Evolutionary conservation across 2,329 filamentous ascomycete genomes (phyloP), one percentile per base, ranked within the genome.

Genomic region (Macrophomina phaseolina): DNA sequence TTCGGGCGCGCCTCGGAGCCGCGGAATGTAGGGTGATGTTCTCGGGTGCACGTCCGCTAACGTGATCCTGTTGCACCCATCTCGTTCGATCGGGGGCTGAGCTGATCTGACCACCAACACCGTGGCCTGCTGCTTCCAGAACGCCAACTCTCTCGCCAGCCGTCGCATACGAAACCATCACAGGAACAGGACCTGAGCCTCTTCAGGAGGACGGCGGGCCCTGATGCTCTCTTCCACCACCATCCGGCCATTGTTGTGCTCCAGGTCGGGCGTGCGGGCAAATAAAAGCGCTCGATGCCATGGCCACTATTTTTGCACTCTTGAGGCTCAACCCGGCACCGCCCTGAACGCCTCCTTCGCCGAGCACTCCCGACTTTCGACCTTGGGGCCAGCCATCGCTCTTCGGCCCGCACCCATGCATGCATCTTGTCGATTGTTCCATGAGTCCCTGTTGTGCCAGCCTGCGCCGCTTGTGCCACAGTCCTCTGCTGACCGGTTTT

Each of bases 401-500:
- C 23, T 46, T 45, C 56, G 56, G 56, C 40, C 56, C 42, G 56
- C 56, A 34, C 34, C 56, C 40, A 58, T 40, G 55, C 38, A n/a
- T 48, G 34, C 16, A 46, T 30, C 30, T 14, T 45, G 58, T 36
- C 30, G 42, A 49, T 49, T 45, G 4, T 9, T 46, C 40, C 28
- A 23, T 46, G 55, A 5, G 36, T 30, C 42, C 56, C 42, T 48
- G 56, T 18, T 16, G 34, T 34, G 34, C 34, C 52, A 23, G 53
- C 18, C 7, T 49, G n/a, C n/a, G 46, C 46, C 23, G n/a, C 46
- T 23, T 42, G 53, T 58, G 53, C 53, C 53, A 58, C 53, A 42
- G 42, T 58, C 53, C 53, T 58, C 53, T n/a, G 53, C 53, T 62
- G 58, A 62, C 58, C 58, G 58, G 58, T 48, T 49, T 12, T 18